Evolutionary conservation across 805 yeast genomes (phyloP), one percentile per base, ranked within the genome.

Genomic region (Lipomyces sp.): DNA sequence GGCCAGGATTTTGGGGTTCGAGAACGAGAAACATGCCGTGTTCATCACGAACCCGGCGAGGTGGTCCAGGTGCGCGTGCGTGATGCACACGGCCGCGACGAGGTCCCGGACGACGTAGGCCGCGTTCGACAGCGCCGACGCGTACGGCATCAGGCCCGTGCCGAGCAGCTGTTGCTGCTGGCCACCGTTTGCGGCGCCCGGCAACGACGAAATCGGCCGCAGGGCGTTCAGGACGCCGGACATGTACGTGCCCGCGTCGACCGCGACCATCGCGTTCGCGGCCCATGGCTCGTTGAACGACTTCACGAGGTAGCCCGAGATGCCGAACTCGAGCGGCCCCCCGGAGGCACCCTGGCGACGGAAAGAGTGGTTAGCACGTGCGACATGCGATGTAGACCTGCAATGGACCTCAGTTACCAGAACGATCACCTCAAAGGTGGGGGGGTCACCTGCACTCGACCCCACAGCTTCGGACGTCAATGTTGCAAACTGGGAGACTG

Each of bases 51-150:
- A 63, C 0, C 84, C 86, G 8, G 77, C 64, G 13, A 87, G 73
- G 65, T 89, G 97, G 65, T 89, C 97, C 45, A 89, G 63, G 67
- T 89, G 97, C 0, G 91, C 79, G 66, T 89, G 97, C 0, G 96
- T 79, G 24, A 89, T 75, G 42, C 68, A 68, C 16, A 68, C 54
- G 13, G 66, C 51, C 5, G 60, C 41, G n/a, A 66, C 52, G 14
- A 54, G 46, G 5, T 61, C 51, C n/a, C 57, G 53, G n/a, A 63
- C 47, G 4, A 66, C 60, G 40, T 59, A 35, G 42, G 64, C 61
- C 8, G 69, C 62, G 35, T 53, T 59, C 7, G 54, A 47, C 14
- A 54, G 28, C 22, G 47, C 23, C 19, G 45, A 26, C 3, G 42
- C n/a, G 33, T 32, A 45, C 23, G 61, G 59, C 28, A 57, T 22